Conservation (phyloP, 129 eudicot genomes). For the Tanacetum coccineum region DNA sequence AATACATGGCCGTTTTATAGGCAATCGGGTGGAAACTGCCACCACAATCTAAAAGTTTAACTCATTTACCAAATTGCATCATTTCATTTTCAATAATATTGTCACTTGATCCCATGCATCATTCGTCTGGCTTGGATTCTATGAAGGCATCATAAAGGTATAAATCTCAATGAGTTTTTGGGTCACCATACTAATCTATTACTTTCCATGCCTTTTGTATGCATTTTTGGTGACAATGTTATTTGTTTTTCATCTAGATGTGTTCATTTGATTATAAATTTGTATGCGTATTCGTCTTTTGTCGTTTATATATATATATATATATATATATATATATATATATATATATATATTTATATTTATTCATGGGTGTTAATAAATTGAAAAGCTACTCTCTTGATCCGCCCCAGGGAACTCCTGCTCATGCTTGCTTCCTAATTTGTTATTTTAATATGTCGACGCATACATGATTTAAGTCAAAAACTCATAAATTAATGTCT, state of each 20-base stretch:
- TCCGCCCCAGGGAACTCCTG: too few relatives aligned
- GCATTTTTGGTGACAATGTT: background rate
- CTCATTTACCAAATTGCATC: background rate
- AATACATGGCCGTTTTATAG: too few relatives aligned
- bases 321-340: too few relatives aligned
- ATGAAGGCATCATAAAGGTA: constrained; percentile 31
- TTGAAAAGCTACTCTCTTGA: too few relatives aligned
- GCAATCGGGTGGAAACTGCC: background rate
- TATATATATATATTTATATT: too few relatives aligned
- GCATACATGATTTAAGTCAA: too few relatives aligned
- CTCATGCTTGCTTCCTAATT: too few relatives aligned
- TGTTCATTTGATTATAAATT: constrained; percentile 5
- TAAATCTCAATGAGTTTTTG: background rate
- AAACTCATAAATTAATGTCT: too few relatives aligned
- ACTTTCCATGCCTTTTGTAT: background rate
- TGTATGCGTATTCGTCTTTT: background rate
- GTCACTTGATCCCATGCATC: constrained; percentile 15
- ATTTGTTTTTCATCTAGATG: background rate
- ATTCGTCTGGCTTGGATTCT: constrained; percentile 32
- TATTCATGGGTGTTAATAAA: too few relatives aligned
- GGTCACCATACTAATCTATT: constrained; percentile 1
- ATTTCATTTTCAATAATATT: background rate
- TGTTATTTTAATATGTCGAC: too few relatives aligned
- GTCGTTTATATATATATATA: too few relatives aligned
- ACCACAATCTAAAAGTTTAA: too few relatives aligned